These are phyloP conservation scores for Xeromyces bisporus DNA, from an alignment of 495 filamentous ascomycete genomes.

Conservation along the genomic window DNA sequence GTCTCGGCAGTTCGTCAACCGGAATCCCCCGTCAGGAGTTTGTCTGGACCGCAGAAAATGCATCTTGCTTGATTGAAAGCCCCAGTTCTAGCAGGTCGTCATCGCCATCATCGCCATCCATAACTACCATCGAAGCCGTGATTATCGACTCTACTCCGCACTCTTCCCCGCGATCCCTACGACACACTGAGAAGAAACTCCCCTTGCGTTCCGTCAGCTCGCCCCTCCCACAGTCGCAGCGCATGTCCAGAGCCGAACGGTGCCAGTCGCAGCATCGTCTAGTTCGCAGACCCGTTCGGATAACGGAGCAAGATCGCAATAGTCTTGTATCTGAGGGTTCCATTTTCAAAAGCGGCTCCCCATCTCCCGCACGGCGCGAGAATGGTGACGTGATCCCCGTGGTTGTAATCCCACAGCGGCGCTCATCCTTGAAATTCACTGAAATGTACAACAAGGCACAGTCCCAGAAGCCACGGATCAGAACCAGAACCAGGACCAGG, in stretches of 20 bases:
- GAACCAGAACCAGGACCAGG: too few relatives aligned
- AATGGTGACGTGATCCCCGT: slow-evolving; percentile 45
- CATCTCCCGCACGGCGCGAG: slow-evolving; percentile 29
- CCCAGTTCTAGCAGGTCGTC: slow-evolving; percentile 34
- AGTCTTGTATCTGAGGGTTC: slow-evolving; percentile 45
- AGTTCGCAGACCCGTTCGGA: slow-evolving; percentile 28
- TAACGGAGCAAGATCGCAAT: slow-evolving; percentile 32
- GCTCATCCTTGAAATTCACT: slow-evolving; percentile 42
- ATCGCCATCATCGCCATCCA: slow-evolving; percentile 44
- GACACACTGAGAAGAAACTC: slow-evolving; percentile 53
- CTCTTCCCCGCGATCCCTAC: slow-evolving; percentile 30
- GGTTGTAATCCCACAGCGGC: slow-evolving; percentile 53
- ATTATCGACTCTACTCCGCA: slow-evolving; percentile 44
- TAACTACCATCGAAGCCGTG: slow-evolving; percentile 59
- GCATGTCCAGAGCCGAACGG: slow-evolving; percentile 20
- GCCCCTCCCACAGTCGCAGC: slow-evolving; percentile 23
- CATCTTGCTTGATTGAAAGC: slow-evolving; percentile 9
- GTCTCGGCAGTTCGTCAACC: slow-evolving; percentile 13
- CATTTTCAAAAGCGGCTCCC: slow-evolving; percentile 33
- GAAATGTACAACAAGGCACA: too few relatives aligned
- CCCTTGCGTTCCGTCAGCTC: slow-evolving; percentile 38
- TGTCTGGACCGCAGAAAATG: slow-evolving; percentile 24
- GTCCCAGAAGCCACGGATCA: too few relatives aligned
- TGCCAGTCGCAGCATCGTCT: slow-evolving; percentile 24
- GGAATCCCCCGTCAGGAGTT: slow-evolving; percentile 25